phyloP scores from a whole-genome alignment of 1,284 basidiomycete genomes.

The Sporisorium sorghi region DNA sequence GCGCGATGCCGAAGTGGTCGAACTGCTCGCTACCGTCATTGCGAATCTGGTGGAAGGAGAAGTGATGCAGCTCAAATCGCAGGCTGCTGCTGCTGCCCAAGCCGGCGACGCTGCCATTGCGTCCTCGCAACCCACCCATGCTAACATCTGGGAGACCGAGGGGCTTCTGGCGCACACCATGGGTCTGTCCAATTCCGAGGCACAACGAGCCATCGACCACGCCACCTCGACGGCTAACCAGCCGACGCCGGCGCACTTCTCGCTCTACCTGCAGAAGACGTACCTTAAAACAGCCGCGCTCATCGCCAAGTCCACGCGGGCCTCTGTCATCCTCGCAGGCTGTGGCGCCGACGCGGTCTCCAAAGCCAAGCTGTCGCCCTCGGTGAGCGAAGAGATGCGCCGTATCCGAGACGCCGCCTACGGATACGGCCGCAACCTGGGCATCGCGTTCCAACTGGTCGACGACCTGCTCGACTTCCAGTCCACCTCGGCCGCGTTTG shows the following conservation, averaged over 20 bases:
- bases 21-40: constrained; percentile 90
- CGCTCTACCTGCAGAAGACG: constrained; percentile 89
- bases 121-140: constrained; percentile 21
- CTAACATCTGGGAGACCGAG: constrained; percentile 48
- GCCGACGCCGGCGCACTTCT: constrained; percentile 77
- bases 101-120: constrained; percentile 12
- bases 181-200: constrained; percentile 24
- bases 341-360: constrained; percentile 75
- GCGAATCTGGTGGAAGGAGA: constrained; percentile 97
- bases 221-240: constrained; percentile 9
- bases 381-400: constrained; percentile 28
- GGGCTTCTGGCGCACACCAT: constrained; percentile 38
- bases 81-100: constrained; percentile 31
- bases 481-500: constrained; percentile 75
- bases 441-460: constrained; percentile 80
- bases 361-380: constrained; percentile 6
- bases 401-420: constrained; percentile 93
- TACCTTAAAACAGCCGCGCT: constrained; percentile 96
- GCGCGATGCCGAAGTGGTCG: constrained; percentile 88
- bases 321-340: constrained; percentile 89
- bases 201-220: neutral
- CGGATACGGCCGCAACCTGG: constrained; percentile 87
- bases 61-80: constrained; percentile 81
- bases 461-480: constrained; percentile 93
- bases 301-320: constrained; percentile 92